Evolutionary conservation across 768 basidiomycete species (phyloP).

Genomic region (Agaricus subrufescens): DNA sequence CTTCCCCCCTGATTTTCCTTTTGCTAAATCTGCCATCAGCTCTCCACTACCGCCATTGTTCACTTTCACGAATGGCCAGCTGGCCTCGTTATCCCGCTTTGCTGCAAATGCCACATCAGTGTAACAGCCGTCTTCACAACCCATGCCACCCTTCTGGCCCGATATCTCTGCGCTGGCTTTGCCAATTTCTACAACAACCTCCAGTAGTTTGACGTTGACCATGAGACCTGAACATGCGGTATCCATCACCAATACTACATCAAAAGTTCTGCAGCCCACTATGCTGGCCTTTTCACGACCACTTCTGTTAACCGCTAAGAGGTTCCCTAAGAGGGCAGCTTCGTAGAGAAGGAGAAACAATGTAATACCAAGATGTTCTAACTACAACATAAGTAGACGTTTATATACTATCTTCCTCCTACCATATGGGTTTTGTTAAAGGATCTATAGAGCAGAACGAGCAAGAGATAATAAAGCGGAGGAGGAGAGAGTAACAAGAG

Average conservation of each 20-base stretch:
- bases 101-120: constrained; percentile 95
- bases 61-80: constrained; percentile 99
- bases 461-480: too few relatives aligned
- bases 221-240: constrained; percentile 97
- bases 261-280: constrained; percentile 91
- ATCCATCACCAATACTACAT: constrained; percentile 99
- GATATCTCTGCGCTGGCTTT: constrained; percentile 95
- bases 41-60: constrained; percentile 83
- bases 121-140: constrained; percentile 99
- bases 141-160: constrained; percentile 95
- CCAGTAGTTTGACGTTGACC: constrained; percentile 99
- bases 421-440: too few relatives aligned
- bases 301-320: too few relatives aligned
- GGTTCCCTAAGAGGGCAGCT: too few relatives aligned
- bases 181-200: constrained; percentile 99
- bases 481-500: too few relatives aligned
- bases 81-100: constrained; percentile 90
- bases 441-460: too few relatives aligned
- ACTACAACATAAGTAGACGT: too few relatives aligned
- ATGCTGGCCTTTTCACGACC: constrained; percentile 97
- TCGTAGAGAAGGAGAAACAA: too few relatives aligned
- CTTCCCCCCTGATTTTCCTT: neutral
- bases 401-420: too few relatives aligned
- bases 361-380: too few relatives aligned
- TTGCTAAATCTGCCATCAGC: constrained; percentile 79